Evolutionary conservation across 2,329 filamentous ascomycete species (phyloP), one percentile per base, ranked within the genome.

Genomic region (Monilinia fructigena): DNA sequence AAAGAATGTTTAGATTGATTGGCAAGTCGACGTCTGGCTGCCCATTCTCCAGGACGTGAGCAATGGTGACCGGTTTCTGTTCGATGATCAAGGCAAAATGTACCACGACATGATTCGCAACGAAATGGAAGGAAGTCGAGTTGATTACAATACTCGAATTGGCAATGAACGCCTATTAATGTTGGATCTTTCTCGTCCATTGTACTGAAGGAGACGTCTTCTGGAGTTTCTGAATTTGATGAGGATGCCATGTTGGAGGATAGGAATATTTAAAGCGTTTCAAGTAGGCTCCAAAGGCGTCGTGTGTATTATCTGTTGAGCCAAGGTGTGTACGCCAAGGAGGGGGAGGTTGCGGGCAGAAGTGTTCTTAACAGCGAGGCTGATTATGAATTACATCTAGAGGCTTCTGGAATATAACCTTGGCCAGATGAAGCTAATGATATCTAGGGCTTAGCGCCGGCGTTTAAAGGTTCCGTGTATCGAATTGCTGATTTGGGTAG

Each of bases 61-160:
- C 87, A 89, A 75, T 87, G 85, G 80, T 99, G 96, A 0, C 91
- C 81, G 26, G 86, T 85, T 80, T 98, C 94, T 74, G 87, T 89
- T 65, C 94, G 91, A 82, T 99, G 95, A 76, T 98, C 94, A 71
- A 96, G 89, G 78, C 96, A 99, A 81, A 88, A 99, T 20, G 90
- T 94, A 67, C 86, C 85, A 70, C 78, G 85, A 80, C 95, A 99
- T 72, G 91, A 95, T 77, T 96, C 91, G 81, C 95, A 99, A 75
- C 88, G 85, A 79, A 98, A 98, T 4, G 95, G 95, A 5, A 99
- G 86, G 78, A 99, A 98, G 79, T 98, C 95, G 68, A 98, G 90
- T 76, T 95, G 91, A 77, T 93, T 90, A 83, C 95, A 99, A 82
- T 92, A 96, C 71, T 89, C 82, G 79, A 91, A 89, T 78, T 97